phyloP scores from a whole-genome alignment of 1,284 basidiomycete species.

The Moniliella sp. region DNA sequence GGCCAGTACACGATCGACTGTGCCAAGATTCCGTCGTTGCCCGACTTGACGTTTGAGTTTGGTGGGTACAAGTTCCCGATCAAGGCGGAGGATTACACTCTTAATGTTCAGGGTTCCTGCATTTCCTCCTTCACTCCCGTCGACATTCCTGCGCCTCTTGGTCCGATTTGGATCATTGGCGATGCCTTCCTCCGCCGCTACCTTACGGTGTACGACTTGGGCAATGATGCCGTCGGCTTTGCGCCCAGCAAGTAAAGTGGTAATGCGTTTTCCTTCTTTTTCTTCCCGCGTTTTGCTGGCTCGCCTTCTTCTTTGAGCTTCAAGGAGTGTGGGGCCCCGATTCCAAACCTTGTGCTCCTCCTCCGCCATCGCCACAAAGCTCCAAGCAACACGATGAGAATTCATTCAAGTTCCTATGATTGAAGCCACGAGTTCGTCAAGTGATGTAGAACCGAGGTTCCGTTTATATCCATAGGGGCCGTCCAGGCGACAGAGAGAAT shows the following conservation, averaged over 20 bases:
- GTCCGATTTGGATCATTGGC: conserved; percentile 81
- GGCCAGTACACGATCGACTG: conserved; percentile 87
- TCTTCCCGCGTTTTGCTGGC: too few relatives aligned
- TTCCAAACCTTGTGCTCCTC: too few relatives aligned
- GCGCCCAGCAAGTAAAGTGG: conserved; percentile 41
- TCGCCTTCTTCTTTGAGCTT: too few relatives aligned
- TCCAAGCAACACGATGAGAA: too few relatives aligned
- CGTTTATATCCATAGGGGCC: too few relatives aligned
- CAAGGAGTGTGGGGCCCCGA: too few relatives aligned
- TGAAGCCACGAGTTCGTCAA: too few relatives aligned
- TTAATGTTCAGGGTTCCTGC: conserved; percentile 70
- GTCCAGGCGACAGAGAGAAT: too few relatives aligned
- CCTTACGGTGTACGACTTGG: conserved; percentile 83
- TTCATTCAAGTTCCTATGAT: too few relatives aligned
- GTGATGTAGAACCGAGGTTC: too few relatives aligned
- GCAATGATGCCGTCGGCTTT: conserved; percentile 62
- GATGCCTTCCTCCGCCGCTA: conserved; percentile 44
- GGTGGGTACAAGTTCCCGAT: conserved; percentile 45
- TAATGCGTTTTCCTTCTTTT: too few relatives aligned
- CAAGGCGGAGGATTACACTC: conserved; percentile 65
- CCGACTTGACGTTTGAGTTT: conserved; percentile 57
- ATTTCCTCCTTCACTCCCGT: conserved; percentile 76
- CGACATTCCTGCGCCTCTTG: conserved; percentile 73
- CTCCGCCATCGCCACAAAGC: too few relatives aligned
- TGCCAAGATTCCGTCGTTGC: conserved; percentile 55